Conservation (phyloP, 169 alveolate genomes). For the Cardiosporidium cionae region DNA sequence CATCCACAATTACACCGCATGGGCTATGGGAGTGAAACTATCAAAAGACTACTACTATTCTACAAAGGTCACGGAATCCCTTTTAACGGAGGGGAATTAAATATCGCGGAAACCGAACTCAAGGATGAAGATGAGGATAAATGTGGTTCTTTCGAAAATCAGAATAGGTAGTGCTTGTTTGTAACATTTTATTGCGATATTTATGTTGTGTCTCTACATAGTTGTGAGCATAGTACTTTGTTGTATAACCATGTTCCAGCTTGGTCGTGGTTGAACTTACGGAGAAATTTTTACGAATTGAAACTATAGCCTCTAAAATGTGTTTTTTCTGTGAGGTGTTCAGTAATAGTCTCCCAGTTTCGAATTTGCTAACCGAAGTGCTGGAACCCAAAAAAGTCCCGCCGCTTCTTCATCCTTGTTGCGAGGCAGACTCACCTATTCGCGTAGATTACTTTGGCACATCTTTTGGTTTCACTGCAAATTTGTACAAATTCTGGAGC, state of each 20-base stretch:
- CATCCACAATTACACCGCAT: slow-evolving; percentile 93
- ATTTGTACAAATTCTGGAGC: slow-evolving; percentile 87
- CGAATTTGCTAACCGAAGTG: neutral
- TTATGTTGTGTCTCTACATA: too few species aligned
- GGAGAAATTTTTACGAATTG: too few species aligned
- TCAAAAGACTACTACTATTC: slow-evolving; percentile 60
- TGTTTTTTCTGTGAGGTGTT: too few species aligned
- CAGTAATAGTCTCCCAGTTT: too few species aligned
- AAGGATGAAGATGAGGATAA: neutral
- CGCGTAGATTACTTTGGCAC: slow-evolving; percentile 89
- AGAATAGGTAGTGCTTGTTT: neutral
- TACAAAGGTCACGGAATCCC: slow-evolving; percentile 17
- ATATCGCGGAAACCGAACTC: neutral
- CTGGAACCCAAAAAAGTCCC: neutral
- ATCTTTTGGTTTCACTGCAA: slow-evolving; percentile 90
- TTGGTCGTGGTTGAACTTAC: too few species aligned
- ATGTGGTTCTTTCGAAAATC: neutral
- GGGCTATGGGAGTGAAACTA: slow-evolving; percentile 95
- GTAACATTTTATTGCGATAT: neutral
- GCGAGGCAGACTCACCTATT: slow-evolving; percentile 51
- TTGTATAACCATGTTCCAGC: too few species aligned
- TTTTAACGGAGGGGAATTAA: neutral
- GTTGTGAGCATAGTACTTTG: too few species aligned
- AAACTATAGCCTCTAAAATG: too few species aligned
- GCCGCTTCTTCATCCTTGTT: slow-evolving; percentile 64